phyloP scores from a whole-genome alignment of 176 grass and related monocot genomes.

The Carex myosuroides region DNA sequence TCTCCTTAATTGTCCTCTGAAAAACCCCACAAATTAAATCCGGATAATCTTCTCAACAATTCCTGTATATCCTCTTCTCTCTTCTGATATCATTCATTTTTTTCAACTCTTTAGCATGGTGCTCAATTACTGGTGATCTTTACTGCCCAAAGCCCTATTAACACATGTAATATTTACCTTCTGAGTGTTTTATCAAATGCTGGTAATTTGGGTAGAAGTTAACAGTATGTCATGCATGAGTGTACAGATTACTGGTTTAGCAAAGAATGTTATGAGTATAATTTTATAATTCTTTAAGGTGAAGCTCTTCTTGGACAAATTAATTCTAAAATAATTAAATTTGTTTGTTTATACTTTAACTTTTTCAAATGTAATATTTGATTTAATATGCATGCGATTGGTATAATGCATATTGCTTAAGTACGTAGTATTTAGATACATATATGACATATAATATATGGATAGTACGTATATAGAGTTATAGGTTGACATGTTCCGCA shows the following conservation, averaged over 20 bases:
- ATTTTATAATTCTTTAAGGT: neutral
- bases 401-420: too few relatives aligned
- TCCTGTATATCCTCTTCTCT: neutral
- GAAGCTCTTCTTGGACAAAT: neutral
- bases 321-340: neutral
- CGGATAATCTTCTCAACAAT: neutral
- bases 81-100: neutral
- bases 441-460: too few relatives aligned
- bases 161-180: neutral
- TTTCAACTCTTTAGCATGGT: neutral
- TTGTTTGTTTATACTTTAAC: neutral
- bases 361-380: neutral
- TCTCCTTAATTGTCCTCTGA: neutral
- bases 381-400: too few relatives aligned
- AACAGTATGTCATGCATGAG: too few relatives aligned
- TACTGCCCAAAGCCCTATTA: neutral
- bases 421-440: too few relatives aligned
- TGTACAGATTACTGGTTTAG: neutral
- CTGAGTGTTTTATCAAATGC: neutral
- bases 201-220: too few relatives aligned
- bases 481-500: too few relatives aligned
- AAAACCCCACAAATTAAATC: constrained; percentile 9
- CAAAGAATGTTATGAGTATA: neutral
- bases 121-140: neutral
- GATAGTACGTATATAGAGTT: too few relatives aligned